Base-by-base conservation (phyloP, 371 early-diverging fungal species). In the Lichtheimia ornata region DNA sequence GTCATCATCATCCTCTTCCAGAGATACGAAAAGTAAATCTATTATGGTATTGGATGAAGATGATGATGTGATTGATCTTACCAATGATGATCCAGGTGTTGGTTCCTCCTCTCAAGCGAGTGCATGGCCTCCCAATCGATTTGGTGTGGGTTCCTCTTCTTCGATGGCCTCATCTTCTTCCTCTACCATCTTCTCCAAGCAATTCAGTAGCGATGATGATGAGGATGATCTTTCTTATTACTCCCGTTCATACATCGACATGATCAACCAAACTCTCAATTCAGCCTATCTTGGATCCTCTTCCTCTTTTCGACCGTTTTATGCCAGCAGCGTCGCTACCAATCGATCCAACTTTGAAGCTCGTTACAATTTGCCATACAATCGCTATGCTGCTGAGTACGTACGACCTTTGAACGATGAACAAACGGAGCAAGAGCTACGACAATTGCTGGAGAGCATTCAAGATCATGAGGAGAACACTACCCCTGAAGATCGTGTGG, bases 401-500 rank as follows among this genome's bases (percentile, higher is more conserved):
- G 28, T 17, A 2, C 14, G 41, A 28, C 43, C 45, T 20, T 25
- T 41, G 57, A 54, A 52, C 53, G 50, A 58, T 0, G 45, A 45
- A 18, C 24, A 76, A n/a, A 22, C 63, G 1, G 79, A 83, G 42
- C 60, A 61, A 30, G 80, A 85, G 55, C 65, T 85, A 0, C 71
- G 77, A 0, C 69, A 62, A 7, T 55, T 85, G 27, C 62, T 85
- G 20, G 71, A 77, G 54, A 77, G 75, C 5, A 62, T 80, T n/a
- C 66, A 69, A 12, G 11, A 35, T 9, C 51, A 71, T 47, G 75
- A 72, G 15, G 72, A 77, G 7, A 72, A 69, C 6, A 70, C 73
- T 9, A 58, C 75, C 4, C 78, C 77, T 25, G 66, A 82, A 54
- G 75, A 76, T 42, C 70, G 83, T 30, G 59, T 77, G 7, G 84